These are phyloP conservation scores for Millerago galiae DNA, from an alignment of 805 yeast species.

Conservation along the genomic window DNA sequence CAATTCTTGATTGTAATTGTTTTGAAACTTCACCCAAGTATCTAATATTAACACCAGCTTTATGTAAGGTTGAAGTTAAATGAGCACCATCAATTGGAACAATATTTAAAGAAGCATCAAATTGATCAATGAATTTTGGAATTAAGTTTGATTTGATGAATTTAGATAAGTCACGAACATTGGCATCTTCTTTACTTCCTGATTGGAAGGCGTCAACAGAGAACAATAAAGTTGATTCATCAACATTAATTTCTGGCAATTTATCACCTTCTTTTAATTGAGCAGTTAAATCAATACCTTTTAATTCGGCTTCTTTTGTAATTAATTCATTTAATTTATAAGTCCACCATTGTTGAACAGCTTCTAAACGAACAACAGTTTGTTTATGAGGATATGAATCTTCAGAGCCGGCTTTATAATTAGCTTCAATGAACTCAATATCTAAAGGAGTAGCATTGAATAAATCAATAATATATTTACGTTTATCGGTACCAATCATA, in stretches of 20 bases:
- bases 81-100: constrained; percentile 79
- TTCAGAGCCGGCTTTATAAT: constrained; percentile 37
- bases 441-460: constrained; percentile 83
- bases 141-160: constrained; percentile 54
- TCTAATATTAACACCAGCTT: constrained; percentile 81
- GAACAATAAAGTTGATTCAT: constrained; percentile 38
- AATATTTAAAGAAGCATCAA: constrained; percentile 42
- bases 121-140: constrained; percentile 46
- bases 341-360: constrained; percentile 87
- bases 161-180: constrained; percentile 61
- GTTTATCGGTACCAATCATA: constrained; percentile 74
- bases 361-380: constrained; percentile 76
- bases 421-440: constrained; percentile 61
- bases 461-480: constrained; percentile 79
- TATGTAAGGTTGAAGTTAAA: constrained; percentile 62
- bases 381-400: constrained; percentile 73
- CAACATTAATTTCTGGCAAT: constrained; percentile 46
- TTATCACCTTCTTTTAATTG: constrained; percentile 27
- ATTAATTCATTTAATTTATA: constrained; percentile 43
- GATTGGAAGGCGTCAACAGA: constrained; percentile 54
- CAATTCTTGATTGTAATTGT: constrained; percentile 23
- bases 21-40: constrained; percentile 65
- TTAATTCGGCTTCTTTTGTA: constrained; percentile 28
- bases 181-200: constrained; percentile 37
- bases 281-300: constrained; percentile 20